Evolutionary conservation across 805 yeast genomes (phyloP), one percentile per base, ranked within the genome.

Genomic region (Yarrowia porcina): DNA sequence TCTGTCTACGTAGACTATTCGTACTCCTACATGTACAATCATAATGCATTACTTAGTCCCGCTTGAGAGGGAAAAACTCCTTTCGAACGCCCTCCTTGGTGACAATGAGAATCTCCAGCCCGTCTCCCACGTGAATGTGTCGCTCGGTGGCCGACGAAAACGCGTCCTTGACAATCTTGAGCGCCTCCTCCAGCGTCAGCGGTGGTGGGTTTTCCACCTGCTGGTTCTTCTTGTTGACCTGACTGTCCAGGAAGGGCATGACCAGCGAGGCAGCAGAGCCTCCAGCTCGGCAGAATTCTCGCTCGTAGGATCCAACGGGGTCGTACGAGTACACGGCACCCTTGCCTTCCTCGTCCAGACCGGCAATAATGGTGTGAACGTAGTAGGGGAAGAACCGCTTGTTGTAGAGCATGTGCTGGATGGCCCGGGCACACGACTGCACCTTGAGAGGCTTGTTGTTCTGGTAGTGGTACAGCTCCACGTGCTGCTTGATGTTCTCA

Each of bases 91-190:
- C 99, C 23, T 91, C 97, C 73, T 91, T 92, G 13, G 97, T 90
- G 64, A 93, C 92, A 69, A 94, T 89, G 67, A 88, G 79, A 54
- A 94, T 87, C 75, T 94, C 97, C 66, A 94, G 81, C 6, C 94
- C 96, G 79, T 94, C 99, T 79, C 99, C 99, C 61, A 94, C 98
- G 69, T 92, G 96, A 69, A 94, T 94, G 76, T 94, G 98, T 82
- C 99, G 88, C 78, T 94, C 99, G 18, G 98, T 93, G 20, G 97
- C 99, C 9, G 97, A 90, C 21, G 90, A 81, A 73, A 94, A 94
- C 6, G 99, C 96, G 76, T 94, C 99, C 74, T 85, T 87, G 38
- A 94, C 97, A 67, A 94, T 79, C 69, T 85, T 82, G 70, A 94
- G 78, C 23, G 91, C 97, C 77, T 92, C 96, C 1, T 90, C 97